phyloP scores from a whole-genome alignment of 2,329 filamentous ascomycete species.

The Amphichorda felina region DNA sequence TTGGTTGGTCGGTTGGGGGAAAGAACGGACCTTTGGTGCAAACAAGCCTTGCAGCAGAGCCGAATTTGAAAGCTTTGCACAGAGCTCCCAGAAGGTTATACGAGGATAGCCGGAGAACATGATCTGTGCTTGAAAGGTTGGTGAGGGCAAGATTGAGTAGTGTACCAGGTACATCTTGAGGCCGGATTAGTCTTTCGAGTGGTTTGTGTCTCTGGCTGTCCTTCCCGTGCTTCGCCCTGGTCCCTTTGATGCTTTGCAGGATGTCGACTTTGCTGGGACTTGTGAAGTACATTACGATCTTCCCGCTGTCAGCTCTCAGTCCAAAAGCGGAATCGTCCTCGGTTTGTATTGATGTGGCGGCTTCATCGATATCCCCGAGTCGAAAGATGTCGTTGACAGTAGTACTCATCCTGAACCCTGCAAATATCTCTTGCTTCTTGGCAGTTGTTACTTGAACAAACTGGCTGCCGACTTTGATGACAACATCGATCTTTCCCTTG shows the following conservation, averaged over 20 bases:
- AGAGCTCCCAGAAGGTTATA: constrained; percentile 58
- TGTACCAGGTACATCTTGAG: constrained; percentile 60
- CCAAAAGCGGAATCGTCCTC: constrained; percentile 59
- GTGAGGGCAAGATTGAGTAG: constrained; percentile 56
- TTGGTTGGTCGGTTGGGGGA: no score
- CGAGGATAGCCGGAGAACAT: constrained; percentile 47
- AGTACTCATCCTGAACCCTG: constrained; percentile 47
- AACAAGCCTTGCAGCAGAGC: constrained; percentile 46
- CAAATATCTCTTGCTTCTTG: constrained; percentile 57
- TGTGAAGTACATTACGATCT: constrained; percentile 61
- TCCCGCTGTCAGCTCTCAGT: constrained; percentile 55
- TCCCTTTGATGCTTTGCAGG: constrained; percentile 48
- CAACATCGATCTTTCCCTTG: constrained; percentile 58
- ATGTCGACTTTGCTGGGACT: constrained; percentile 53
- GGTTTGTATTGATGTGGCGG: constrained; percentile 48
- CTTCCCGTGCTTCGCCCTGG: constrained; percentile 53
- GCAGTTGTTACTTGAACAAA: constrained; percentile 59
- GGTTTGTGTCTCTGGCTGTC: constrained; percentile 48
- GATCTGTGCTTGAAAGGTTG: constrained; percentile 52
- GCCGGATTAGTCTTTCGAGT: constrained; percentile 52
- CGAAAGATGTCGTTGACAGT: constrained; percentile 62
- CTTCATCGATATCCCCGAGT: constrained; percentile 55
- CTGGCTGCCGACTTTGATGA: constrained; percentile 56
- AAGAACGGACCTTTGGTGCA: constrained; percentile 46
- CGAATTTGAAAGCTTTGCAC: constrained; percentile 57